Evolutionary conservation across 1,284 basidiomycete genomes (phyloP).

Genomic region (Abortiporus biennis): DNA sequence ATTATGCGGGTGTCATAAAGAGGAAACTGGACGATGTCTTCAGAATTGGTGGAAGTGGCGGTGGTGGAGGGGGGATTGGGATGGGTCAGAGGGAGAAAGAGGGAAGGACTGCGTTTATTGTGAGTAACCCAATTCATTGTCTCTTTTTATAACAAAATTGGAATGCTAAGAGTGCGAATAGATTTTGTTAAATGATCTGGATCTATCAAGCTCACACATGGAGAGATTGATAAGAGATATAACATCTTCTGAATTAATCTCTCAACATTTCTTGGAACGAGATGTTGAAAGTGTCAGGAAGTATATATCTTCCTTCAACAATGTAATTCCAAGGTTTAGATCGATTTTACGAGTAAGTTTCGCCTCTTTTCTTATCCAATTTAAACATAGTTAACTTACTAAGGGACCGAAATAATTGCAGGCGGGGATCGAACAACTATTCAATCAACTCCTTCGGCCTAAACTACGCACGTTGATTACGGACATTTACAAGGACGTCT

Average conservation of each 20-base stretch:
- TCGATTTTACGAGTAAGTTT: conserved; percentile 60
- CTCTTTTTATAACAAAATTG: neutral
- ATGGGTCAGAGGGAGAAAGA: too few relatives aligned
- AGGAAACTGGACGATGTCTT: conserved; percentile 88
- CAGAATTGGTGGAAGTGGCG: conserved; percentile 38
- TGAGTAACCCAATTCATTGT: conserved; percentile 32
- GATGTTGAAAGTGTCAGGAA: conserved; percentile 48
- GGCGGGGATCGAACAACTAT: conserved; percentile 88
- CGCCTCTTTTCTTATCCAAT: conserved; percentile 12
- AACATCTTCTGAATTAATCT: conserved; percentile 45
- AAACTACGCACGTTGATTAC: conserved; percentile 77
- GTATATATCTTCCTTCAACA: conserved; percentile 43
- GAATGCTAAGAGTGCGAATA: conserved; percentile 24
- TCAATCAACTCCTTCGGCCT: conserved; percentile 88
- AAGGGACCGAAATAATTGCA: too few relatives aligned
- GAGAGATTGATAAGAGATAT: conserved; percentile 76
- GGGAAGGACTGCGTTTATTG: conserved; percentile 85
- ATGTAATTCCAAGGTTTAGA: conserved; percentile 58
- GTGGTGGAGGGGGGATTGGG: too few relatives aligned
- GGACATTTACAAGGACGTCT: conserved; percentile 87
- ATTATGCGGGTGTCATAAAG: conserved; percentile 75
- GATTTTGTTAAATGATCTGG: conserved; percentile 87
- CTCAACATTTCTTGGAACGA: conserved; percentile 62
- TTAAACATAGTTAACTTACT: conserved; percentile 9
- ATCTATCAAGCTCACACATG: conserved; percentile 81